Evolutionary conservation across 805 yeast species (phyloP).

Genomic region (Candida manassasensis): DNA sequence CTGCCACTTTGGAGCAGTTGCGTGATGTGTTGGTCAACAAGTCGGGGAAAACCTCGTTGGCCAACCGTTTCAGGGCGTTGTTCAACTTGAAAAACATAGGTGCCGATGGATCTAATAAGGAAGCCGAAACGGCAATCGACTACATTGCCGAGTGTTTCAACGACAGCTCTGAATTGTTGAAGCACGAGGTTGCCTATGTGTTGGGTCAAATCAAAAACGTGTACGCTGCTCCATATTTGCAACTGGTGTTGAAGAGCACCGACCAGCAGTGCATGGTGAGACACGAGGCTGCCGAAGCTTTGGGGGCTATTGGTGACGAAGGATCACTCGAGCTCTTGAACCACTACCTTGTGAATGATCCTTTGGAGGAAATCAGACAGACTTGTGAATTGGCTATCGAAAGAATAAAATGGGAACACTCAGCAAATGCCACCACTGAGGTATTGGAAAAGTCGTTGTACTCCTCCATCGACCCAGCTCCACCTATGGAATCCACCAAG

Average conservation of each 20-base stretch:
- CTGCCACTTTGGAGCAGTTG: slow-evolving; percentile 53
- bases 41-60: slow-evolving; percentile 66
- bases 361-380: slow-evolving; percentile 83
- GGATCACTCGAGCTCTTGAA: slow-evolving; percentile 64
- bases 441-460: slow-evolving; percentile 70
- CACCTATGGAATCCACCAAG: slow-evolving; percentile 71
- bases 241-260: slow-evolving; percentile 60
- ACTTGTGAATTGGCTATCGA: slow-evolving; percentile 97
- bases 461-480: slow-evolving; percentile 95
- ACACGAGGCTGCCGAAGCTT: slow-evolving; percentile 98
- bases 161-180: slow-evolving; percentile 82
- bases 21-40: slow-evolving; percentile 67
- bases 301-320: slow-evolving; percentile 89
- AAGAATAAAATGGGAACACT: slow-evolving; percentile 88
- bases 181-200: slow-evolving; percentile 97
- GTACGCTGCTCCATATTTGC: slow-evolving; percentile 69
- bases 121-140: slow-evolving; percentile 65
- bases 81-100: slow-evolving; percentile 88
- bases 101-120: slow-evolving; percentile 54
- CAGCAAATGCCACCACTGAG: slow-evolving; percentile 63
- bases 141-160: slow-evolving; percentile 81
- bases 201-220: slow-evolving; percentile 90
- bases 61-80: slow-evolving; percentile 88
- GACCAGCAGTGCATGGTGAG: slow-evolving; percentile 92
- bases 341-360: slow-evolving; percentile 66